phyloP scores from a whole-genome alignment of 441 rosid species.

The Gossypium aridum region DNA sequence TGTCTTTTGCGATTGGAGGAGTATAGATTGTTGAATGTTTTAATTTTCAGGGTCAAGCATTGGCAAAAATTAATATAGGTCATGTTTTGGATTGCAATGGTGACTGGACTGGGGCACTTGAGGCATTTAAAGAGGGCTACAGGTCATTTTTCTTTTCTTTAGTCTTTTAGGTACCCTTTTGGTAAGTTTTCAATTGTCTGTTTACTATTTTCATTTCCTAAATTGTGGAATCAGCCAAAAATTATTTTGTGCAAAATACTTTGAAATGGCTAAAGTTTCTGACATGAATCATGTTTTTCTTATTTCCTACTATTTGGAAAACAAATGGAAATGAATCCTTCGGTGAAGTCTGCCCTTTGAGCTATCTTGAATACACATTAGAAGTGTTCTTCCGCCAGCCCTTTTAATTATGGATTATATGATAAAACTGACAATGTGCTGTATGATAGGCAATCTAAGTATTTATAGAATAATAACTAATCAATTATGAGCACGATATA shows the following conservation, averaged over 20 bases:
- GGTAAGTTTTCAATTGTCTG: neutral
- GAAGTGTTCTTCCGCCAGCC: neutral
- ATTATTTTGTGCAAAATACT: neutral
- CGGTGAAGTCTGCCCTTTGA: neutral
- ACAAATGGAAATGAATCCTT: neutral
- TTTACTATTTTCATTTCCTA: neutral
- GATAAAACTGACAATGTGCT: neutral
- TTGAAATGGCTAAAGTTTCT: neutral
- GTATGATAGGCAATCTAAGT: neutral
- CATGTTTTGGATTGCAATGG: slow-evolving; percentile 64
- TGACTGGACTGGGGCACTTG: slow-evolving; percentile 69
- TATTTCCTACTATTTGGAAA: neutral
- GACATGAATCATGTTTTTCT: neutral
- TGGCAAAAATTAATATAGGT: slow-evolving; percentile 84
- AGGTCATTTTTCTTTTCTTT: slow-evolving; percentile 37
- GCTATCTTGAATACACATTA: neutral
- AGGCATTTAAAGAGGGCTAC: slow-evolving; percentile 69
- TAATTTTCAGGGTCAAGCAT: slow-evolving; percentile 80
- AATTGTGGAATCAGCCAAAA: neutral
- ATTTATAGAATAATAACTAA: neutral
- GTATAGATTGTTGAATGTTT: slow-evolving; percentile 11
- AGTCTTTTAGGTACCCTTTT: slow-evolving; percentile 1
- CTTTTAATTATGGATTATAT: neutral
- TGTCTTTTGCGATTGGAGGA: neutral
- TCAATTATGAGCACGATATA: neutral